Evolutionary conservation across 345 rosid species (phyloP).

Genomic region (Salix dunnii): DNA sequence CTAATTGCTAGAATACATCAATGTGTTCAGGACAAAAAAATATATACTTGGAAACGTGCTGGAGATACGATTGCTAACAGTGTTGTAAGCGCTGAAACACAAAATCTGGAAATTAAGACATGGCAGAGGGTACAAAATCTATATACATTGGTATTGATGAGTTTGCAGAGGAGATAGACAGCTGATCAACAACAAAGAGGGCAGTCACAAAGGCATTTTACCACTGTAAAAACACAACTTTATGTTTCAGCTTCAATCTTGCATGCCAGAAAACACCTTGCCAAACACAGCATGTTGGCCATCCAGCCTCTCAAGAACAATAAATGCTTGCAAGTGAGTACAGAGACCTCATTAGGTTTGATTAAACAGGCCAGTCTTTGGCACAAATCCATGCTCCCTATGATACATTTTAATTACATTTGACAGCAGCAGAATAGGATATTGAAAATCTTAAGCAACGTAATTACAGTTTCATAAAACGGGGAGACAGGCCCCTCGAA

Average conservation of each 20-base stretch:
- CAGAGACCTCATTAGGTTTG: background rate
- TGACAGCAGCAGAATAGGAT: background rate
- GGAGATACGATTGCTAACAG: background rate
- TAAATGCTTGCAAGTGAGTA: background rate
- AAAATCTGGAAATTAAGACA: background rate
- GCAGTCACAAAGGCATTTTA: slow-evolving; percentile 58
- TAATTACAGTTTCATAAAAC: background rate
- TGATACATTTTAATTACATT: background rate
- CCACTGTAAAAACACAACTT: slow-evolving; percentile 77
- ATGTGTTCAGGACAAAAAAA: background rate
- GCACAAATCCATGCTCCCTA: slow-evolving; percentile 2
- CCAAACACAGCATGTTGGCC: slow-evolving; percentile 93
- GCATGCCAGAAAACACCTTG: slow-evolving; percentile 86
- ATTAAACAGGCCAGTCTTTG: background rate
- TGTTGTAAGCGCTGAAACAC: background rate
- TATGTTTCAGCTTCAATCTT: slow-evolving; percentile 83
- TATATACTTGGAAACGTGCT: background rate
- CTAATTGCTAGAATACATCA: background rate
- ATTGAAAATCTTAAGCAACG: background rate
- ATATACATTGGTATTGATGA: background rate
- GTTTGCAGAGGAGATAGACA: background rate
- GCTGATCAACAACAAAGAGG: background rate
- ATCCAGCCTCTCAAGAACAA: slow-evolving; percentile 59
- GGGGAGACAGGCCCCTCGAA: background rate
- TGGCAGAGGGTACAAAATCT: background rate